Percentiles rank a stretch among this genome's conserved stretches.
These are phyloP conservation scores for Trichoderma sp. DNA, from an alignment of 2,329 filamentous ascomycete species.

Conservation along the genomic window DNA sequence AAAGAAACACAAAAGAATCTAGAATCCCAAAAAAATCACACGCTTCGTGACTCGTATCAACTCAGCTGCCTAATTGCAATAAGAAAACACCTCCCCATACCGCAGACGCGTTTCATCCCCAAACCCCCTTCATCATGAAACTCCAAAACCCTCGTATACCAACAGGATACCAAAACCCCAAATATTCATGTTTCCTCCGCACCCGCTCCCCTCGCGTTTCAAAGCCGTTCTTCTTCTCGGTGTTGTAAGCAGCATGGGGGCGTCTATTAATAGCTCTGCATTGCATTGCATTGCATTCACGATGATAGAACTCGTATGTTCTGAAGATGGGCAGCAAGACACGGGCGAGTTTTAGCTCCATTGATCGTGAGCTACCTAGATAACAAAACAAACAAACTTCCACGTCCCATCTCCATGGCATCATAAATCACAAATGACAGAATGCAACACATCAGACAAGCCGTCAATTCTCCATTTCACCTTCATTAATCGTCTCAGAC, in stretches of 20 bases:
- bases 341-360: background rate
- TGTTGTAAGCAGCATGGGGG: background rate
- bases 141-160: conserved; percentile 1
- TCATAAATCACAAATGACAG: conserved; percentile 7
- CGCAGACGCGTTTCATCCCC: background rate
- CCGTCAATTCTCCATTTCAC: background rate
- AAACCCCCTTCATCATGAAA: background rate
- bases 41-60: background rate
- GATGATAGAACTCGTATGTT: background rate
- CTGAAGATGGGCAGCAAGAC: background rate
- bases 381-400: background rate
- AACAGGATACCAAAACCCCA: background rate
- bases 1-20: background rate
- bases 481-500: conserved; percentile 9
- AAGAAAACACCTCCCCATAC: background rate
- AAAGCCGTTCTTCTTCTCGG: background rate
- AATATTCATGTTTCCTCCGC: background rate
- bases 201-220: background rate
- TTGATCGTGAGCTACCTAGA: background rate
- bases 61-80: background rate
- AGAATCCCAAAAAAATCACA: background rate
- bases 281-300: background rate
- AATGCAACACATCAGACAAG: background rate
- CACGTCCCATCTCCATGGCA: background rate
- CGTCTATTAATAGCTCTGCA: background rate